A percentile compares a stretch with the other conserved stretches of the same genome.
These are phyloP conservation scores for Basipetospora chlamydospora DNA, from an alignment of 2,329 filamentous ascomycete genomes.

Conservation along the genomic window DNA sequence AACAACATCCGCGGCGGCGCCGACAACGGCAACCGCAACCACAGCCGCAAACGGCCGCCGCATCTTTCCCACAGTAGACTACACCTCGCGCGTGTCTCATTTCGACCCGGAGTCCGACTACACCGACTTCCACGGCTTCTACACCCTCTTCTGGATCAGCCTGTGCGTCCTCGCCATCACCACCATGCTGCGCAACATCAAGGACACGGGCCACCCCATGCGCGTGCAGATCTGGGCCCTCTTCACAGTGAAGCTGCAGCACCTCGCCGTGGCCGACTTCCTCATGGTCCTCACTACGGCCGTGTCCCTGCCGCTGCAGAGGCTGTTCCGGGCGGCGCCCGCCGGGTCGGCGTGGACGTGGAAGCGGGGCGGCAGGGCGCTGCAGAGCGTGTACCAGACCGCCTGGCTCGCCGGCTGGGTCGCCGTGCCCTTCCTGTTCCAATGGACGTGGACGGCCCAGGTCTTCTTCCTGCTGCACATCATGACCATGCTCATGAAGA, in stretches of 20 bases:
- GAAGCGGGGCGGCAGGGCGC: constrained; percentile 58
- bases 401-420: constrained; percentile 76
- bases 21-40: no score
- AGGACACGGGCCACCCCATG: constrained; percentile 80
- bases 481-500: constrained; percentile 92
- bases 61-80: constrained; percentile 87
- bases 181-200: constrained; percentile 81
- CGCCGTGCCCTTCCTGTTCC: constrained; percentile 64
- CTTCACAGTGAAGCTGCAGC: constrained; percentile 79
- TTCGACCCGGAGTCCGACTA: constrained; percentile 90
- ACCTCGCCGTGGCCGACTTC: constrained; percentile 69
- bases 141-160: constrained; percentile 95
- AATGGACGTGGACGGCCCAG: constrained; percentile 95
- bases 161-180: constrained; percentile 95
- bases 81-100: constrained; percentile 79
- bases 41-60: no score
- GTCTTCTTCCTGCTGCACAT: constrained; percentile 89
- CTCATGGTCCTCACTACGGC: constrained; percentile 70
- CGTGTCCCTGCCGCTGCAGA: constrained; percentile 60
- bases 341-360: constrained; percentile 48
- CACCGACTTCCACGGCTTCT: constrained; percentile 91
- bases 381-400: constrained; percentile 73
- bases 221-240: constrained; percentile 76
- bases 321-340: constrained; percentile 40
- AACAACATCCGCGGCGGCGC: constrained; percentile 81